A percentile compares a stretch with the other conserved stretches of the same genome.
Conservation (phyloP, 2,329 filamentous ascomycete species). For the Myriosclerotinia scirpicola region DNA sequence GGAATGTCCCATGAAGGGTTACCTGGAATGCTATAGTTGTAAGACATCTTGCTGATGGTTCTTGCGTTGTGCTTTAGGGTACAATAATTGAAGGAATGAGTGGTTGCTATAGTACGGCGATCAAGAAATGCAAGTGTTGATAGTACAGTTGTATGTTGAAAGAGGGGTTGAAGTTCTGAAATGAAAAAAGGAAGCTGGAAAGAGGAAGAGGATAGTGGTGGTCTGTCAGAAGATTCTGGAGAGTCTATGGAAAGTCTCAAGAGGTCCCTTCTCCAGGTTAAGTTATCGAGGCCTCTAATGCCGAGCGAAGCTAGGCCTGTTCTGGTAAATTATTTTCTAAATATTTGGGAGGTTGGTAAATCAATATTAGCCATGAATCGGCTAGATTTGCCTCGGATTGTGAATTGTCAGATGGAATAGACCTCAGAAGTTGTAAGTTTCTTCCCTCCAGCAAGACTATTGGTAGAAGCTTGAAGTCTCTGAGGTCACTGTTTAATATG, state of each 20-base stretch:
- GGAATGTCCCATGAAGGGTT: neutral
- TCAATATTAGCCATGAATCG: neutral
- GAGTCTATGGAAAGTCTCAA: neutral
- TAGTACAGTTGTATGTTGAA: neutral
- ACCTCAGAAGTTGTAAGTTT: neutral
- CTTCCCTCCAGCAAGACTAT: neutral
- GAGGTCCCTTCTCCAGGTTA: neutral
- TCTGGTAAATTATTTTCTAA: neutral
- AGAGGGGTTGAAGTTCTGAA: neutral
- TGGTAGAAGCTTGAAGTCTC: neutral
- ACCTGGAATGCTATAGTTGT: neutral
- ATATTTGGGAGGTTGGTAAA: neutral
- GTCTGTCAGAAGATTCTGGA: neutral
- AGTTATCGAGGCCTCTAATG: neutral
- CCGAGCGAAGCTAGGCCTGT: neutral
- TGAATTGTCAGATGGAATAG: slow-evolving; percentile 8
- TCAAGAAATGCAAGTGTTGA: neutral
- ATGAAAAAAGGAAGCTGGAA: too few relatives aligned
- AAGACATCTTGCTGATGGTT: slow-evolving; percentile 1
- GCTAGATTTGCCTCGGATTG: neutral
- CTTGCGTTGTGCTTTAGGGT: neutral
- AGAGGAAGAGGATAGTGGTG: neutral
- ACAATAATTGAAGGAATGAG: neutral
- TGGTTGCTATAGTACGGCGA: neutral
- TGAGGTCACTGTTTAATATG: neutral